These are phyloP conservation scores for Platanthera guangdongensis DNA, from an alignment of 106 monocot species.

Conservation along the genomic window DNA sequence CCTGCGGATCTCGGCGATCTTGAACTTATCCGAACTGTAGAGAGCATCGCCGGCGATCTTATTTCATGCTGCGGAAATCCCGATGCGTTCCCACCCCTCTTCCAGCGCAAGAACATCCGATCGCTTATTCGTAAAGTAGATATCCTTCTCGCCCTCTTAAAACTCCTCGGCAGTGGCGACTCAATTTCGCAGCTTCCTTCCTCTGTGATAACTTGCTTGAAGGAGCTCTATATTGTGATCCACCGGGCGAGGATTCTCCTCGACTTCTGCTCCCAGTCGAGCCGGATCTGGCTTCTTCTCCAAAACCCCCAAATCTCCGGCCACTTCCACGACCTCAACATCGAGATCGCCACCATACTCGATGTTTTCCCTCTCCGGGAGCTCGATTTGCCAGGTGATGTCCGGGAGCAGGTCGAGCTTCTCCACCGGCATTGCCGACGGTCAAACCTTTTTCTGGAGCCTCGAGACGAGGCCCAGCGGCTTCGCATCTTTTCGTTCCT, in stretches of 20 bases:
- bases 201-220: conserved; percentile 50
- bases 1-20: conserved; percentile 38
- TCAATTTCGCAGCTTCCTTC: conserved; percentile 5
- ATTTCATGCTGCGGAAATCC: conserved; percentile 9
- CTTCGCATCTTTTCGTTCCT: conserved; percentile 43
- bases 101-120: conserved; percentile 42
- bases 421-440: conserved; percentile 28
- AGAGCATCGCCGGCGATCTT: conserved; percentile 21
- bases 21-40: conserved; percentile 37
- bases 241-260: conserved; percentile 48
- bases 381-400: conserved; percentile 34
- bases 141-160: conserved; percentile 40
- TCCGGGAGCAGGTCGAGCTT: conserved; percentile 43
- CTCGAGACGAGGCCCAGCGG: conserved; percentile 40
- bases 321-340: conserved; percentile 62
- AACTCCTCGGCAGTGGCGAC: conserved; percentile 24
- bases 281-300: conserved; percentile 58
- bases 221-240: conserved; percentile 78
- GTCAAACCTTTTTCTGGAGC: conserved; percentile 32
- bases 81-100: conserved; percentile 3
- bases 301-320: conserved; percentile 46
- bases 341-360: conserved; percentile 65
- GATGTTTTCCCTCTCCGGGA: conserved; percentile 61
- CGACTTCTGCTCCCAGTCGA: conserved; percentile 60
- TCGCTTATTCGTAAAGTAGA: conserved; percentile 37